Conservation (phyloP, 345 rosid species). For the Rhodamnia argentea region DNA sequence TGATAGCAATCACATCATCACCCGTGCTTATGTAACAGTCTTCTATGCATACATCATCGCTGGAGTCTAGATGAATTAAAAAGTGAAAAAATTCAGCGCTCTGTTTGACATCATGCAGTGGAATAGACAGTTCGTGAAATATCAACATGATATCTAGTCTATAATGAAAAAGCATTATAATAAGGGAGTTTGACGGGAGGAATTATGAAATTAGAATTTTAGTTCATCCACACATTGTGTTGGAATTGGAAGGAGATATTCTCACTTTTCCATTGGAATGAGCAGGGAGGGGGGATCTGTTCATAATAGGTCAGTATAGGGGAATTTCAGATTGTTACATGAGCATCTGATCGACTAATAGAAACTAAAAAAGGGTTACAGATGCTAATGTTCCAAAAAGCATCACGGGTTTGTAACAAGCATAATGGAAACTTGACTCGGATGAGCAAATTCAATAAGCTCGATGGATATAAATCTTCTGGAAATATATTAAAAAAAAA, state of each 20-base stretch:
- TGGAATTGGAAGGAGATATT: background rate
- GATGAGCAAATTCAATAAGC: background rate
- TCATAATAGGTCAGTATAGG: background rate
- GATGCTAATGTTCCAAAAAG: background rate
- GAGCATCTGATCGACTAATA: background rate
- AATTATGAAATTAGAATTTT: background rate
- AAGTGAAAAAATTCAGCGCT: constrained; percentile 1
- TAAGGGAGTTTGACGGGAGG: background rate
- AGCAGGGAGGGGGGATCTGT: background rate
- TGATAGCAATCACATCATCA: constrained; percentile 80
- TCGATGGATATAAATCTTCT: background rate
- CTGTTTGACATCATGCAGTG: background rate
- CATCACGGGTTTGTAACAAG: background rate
- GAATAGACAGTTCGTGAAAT: background rate
- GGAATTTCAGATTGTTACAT: background rate
- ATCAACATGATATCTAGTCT: background rate
- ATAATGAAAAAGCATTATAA: background rate
- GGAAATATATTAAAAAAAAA: background rate
- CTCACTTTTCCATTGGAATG: background rate
- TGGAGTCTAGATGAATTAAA: constrained; percentile 45
- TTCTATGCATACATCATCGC: constrained; percentile 77
- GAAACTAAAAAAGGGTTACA: background rate
- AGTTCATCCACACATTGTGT: background rate
- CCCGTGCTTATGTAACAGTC: constrained; percentile 88
- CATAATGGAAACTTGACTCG: background rate